Conservation (phyloP, 768 basidiomycete genomes). For the Calocybe cyanea region DNA sequence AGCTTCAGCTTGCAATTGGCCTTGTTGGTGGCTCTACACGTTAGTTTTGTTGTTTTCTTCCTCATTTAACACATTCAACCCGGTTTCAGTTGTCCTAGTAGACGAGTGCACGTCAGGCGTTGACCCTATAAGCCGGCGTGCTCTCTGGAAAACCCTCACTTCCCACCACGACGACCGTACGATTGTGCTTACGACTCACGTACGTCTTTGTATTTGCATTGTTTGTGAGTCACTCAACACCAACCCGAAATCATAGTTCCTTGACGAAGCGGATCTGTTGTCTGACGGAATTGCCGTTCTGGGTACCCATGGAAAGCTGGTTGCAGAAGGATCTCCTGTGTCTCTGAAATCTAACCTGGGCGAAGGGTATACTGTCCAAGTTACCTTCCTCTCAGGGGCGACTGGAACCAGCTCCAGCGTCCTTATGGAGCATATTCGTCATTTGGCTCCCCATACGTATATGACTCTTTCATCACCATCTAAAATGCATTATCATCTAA, state of each 20-base stretch:
- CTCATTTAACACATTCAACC: neutral
- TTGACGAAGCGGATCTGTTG: constrained; percentile 64
- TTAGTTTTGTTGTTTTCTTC: constrained; percentile 32
- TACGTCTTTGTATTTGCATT: constrained; percentile 18
- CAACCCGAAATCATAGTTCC: constrained; percentile 32
- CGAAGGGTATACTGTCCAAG: constrained; percentile 52
- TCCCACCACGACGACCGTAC: constrained; percentile 50
- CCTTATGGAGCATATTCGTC: constrained; percentile 32
- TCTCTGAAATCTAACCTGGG: constrained; percentile 54
- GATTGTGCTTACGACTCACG: constrained; percentile 62
- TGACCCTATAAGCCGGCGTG: constrained; percentile 59
- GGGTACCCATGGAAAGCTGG: constrained; percentile 55
- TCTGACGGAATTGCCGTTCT: constrained; percentile 65
- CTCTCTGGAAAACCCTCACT: constrained; percentile 58
- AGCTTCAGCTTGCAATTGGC: constrained; percentile 63
- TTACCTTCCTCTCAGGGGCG: constrained; percentile 29
- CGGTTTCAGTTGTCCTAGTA: constrained; percentile 28
- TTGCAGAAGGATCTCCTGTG: constrained; percentile 59
- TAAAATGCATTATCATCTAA: constrained; percentile 40
- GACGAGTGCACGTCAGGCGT: constrained; percentile 60
- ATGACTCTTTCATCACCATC: constrained; percentile 31
- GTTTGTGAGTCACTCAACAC: neutral
- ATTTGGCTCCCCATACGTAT: constrained; percentile 33
- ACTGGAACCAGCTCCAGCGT: constrained; percentile 13
- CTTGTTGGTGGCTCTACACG: constrained; percentile 59